Percentiles rank a stretch among this genome's conserved stretches.
Evolutionary conservation across 768 basidiomycete genomes (phyloP).

Genomic region (Naematelia encephala): DNA sequence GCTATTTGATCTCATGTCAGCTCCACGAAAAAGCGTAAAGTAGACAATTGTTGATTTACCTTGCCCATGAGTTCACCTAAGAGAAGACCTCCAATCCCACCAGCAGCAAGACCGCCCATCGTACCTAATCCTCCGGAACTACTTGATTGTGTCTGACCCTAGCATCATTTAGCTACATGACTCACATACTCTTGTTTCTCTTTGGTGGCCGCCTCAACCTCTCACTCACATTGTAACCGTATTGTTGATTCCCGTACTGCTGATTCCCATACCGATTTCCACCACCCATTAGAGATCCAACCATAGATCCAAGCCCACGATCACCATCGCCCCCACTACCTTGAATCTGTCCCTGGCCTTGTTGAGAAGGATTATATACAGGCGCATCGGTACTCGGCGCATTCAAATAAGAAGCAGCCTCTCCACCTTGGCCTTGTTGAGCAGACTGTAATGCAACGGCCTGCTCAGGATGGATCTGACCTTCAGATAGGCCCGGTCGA

Average conservation of each 20-base stretch:
- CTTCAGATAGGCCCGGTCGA: slow-evolving; percentile 18
- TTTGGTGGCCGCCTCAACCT: too few species aligned
- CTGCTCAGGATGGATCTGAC: slow-evolving; percentile 29
- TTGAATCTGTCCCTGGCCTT: slow-evolving; percentile 5
- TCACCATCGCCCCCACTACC: slow-evolving; percentile 14
- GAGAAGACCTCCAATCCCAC: slow-evolving; percentile 10
- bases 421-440: neutral
- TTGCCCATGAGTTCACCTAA: slow-evolving; percentile 7
- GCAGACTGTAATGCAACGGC: slow-evolving; percentile 11
- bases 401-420: slow-evolving; percentile 20
- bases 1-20: slow-evolving; percentile 10
- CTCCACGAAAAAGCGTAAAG: too few species aligned
- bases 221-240: neutral
- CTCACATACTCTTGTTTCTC: too few species aligned
- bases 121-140: too few species aligned
- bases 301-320: slow-evolving; percentile 28
- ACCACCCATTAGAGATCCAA: slow-evolving; percentile 13
- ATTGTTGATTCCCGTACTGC: slow-evolving; percentile 13
- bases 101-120: neutral
- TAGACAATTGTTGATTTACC: neutral
- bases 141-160: too few species aligned
- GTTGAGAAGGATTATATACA: slow-evolving; percentile 1
- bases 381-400: slow-evolving; percentile 13
- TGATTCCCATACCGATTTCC: slow-evolving; percentile 1
- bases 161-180: too few species aligned